Evolutionary conservation across 805 yeast species (phyloP).

Genomic region (Yueomyces sinensis): DNA sequence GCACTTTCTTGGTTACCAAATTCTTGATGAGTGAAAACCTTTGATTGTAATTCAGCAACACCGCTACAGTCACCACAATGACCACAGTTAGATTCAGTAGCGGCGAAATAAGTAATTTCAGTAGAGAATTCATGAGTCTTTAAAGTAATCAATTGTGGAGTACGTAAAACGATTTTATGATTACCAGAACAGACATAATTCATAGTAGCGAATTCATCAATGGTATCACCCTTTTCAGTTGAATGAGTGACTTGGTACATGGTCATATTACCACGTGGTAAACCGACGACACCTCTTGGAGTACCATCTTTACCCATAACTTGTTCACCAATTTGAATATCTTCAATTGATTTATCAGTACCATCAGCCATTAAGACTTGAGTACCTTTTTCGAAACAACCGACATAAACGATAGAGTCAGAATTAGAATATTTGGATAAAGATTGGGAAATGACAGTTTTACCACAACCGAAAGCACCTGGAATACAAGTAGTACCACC

Average conservation of each 20-base stretch:
- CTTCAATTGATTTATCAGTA: conserved; percentile 23
- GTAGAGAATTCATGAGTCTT: conserved; percentile 7
- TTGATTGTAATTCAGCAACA: conserved; percentile 2
- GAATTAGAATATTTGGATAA: conserved; percentile 95
- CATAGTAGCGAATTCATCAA: too few species aligned
- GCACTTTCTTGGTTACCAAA: conserved; percentile 13
- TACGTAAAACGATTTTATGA: conserved; percentile 28
- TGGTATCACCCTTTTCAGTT: conserved; percentile 2
- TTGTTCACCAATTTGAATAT: conserved; percentile 25
- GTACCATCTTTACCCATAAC: conserved; percentile 35
- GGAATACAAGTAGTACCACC: conserved; percentile 99
- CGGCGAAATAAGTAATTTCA: conserved; percentile 16
- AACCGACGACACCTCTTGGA: conserved; percentile 29
- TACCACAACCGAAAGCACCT: conserved; percentile 99
- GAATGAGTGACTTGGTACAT: conserved; percentile 28
- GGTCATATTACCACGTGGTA: conserved; percentile 32
- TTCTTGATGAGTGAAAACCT: conserved; percentile 3
- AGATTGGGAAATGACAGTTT: conserved; percentile 95
- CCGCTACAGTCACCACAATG: too few species aligned
- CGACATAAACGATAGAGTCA: conserved; percentile 90
- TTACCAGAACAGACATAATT: conserved; percentile 23
- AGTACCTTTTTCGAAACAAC: conserved; percentile 40
- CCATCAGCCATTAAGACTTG: conserved; percentile 35
- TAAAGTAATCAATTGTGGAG: conserved; percentile 14
- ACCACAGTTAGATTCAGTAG: conserved; percentile 4